phyloP scores from a whole-genome alignment of 768 basidiomycete genomes.

The Leccinum longicurvipes region DNA sequence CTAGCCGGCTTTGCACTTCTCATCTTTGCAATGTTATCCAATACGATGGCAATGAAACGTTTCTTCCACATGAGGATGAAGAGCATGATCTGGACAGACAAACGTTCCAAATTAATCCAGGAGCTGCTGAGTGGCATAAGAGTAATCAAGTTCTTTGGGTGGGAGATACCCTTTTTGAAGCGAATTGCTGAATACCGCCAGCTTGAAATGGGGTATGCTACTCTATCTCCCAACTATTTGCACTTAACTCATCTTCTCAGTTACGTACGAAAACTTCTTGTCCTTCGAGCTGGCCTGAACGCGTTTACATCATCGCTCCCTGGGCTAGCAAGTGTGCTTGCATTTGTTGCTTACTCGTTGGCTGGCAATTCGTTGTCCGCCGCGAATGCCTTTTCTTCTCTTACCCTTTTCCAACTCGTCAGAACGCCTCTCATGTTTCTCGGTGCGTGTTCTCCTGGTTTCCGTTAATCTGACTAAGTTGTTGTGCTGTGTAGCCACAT shows the following conservation, averaged over 20 bases:
- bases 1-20: conserved; percentile 61
- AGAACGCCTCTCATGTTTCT: conserved; percentile 78
- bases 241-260: conserved; percentile 28
- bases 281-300: conserved; percentile 64
- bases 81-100: too few species aligned
- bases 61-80: conserved; percentile 49
- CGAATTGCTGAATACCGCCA: conserved; percentile 67
- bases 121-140: too few species aligned
- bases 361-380: conserved; percentile 68
- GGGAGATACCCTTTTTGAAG: conserved; percentile 79
- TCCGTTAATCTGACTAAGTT: conserved; percentile 6
- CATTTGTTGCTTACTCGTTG: conserved; percentile 73
- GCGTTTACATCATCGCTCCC: conserved; percentile 73
- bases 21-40: conserved; percentile 69
- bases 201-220: conserved; percentile 60
- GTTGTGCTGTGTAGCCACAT: conserved; percentile 44
- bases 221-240: conserved; percentile 2
- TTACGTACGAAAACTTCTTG: conserved; percentile 61
- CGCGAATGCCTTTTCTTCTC: conserved; percentile 77
- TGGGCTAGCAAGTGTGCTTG: conserved; percentile 73
- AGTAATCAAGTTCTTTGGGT: conserved; percentile 89
- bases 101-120: too few species aligned
- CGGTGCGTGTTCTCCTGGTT: conserved; percentile 29
- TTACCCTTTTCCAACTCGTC: conserved; percentile 85
- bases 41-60: conserved; percentile 68